Conservation (phyloP, 1,284 basidiomycete species). For the Rhodotorula glutinis region DNA sequence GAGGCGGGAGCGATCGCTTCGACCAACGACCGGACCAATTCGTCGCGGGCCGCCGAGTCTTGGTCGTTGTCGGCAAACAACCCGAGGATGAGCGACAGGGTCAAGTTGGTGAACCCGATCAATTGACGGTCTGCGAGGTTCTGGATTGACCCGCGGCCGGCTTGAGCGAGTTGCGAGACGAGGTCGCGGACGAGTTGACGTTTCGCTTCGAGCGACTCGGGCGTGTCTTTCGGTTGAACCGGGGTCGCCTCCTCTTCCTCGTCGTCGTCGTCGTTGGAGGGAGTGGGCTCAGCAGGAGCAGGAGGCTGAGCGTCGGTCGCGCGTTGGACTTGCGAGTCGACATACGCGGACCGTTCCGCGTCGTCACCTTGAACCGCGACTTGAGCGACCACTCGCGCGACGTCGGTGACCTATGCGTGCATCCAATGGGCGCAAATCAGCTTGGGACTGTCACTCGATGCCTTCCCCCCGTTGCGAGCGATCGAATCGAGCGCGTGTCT, state of each 20-base stretch:
- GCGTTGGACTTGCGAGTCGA: constrained; percentile 12
- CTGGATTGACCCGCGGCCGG: constrained; percentile 29
- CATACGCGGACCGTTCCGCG: constrained; percentile 12
- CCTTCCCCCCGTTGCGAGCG: too few relatives aligned
- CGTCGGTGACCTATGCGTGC: not conserved
- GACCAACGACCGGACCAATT: constrained; percentile 18
- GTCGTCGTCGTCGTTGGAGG: constrained; percentile 4
- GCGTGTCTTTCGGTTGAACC: constrained; percentile 8
- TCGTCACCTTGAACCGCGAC: constrained; percentile 5
- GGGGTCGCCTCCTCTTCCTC: constrained; percentile 12
- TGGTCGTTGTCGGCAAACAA: not conserved
- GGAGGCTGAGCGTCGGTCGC: constrained; percentile 22
- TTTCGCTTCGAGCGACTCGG: constrained; percentile 22
- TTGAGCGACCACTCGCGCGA: constrained; percentile 18
- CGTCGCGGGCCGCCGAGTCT: constrained; percentile 18
- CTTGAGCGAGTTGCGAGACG: constrained; percentile 15
- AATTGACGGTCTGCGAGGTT: constrained; percentile 35
- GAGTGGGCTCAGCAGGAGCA: not conserved
- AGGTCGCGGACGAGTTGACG: constrained; percentile 18
- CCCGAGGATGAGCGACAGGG: constrained; percentile 32
- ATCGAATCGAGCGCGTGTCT: too few relatives aligned
- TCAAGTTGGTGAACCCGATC: constrained; percentile 40
- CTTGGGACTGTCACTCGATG: too few relatives aligned
- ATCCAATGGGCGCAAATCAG: too few relatives aligned
- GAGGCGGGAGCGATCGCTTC: constrained; percentile 23